phyloP scores from a whole-genome alignment of 192 early-diverging fungal genomes.

The Backusella tuberculispora region DNA sequence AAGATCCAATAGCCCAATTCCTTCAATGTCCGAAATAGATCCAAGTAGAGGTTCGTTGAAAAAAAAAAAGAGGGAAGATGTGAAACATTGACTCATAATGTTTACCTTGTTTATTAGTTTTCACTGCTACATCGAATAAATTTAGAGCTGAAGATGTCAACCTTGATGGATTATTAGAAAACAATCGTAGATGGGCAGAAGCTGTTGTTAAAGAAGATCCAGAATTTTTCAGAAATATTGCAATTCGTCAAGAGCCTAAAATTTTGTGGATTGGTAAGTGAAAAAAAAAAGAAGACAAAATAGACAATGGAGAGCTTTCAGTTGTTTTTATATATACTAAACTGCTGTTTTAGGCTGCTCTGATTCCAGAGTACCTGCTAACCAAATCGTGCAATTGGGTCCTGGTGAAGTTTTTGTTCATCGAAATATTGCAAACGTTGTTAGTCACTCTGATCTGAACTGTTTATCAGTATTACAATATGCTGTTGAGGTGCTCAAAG shows the following conservation, averaged over 20 bases:
- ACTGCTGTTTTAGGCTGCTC: conserved; percentile 66
- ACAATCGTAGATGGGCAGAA: conserved; percentile 67
- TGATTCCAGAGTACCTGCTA: conserved; percentile 91
- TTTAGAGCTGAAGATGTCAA: conserved; percentile 28
- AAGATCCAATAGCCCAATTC: background rate
- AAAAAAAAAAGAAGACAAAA: background rate
- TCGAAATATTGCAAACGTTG: conserved; percentile 96
- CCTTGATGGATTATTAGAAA: conserved; percentile 47
- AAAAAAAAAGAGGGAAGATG: background rate
- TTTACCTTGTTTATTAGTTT: no score
- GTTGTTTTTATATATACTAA: no score
- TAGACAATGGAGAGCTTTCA: no score
- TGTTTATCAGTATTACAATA: conserved; percentile 88
- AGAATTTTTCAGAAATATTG: conserved; percentile 71
- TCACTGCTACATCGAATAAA: conserved; percentile 22
- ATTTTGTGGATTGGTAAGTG: conserved; percentile 81
- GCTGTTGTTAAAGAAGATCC: conserved; percentile 63
- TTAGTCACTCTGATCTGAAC: conserved; percentile 81
- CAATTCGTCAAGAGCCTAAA: conserved; percentile 78
- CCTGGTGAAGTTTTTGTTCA: conserved; percentile 95
- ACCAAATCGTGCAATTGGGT: conserved; percentile 66
- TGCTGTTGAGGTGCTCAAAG: conserved; percentile 89
- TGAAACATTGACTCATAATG: conserved; percentile 2
- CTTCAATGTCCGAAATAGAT: background rate
- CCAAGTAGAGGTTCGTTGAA: background rate